phyloP scores from a whole-genome alignment of 306 rosid species.

The Dryas octopetala region DNA sequence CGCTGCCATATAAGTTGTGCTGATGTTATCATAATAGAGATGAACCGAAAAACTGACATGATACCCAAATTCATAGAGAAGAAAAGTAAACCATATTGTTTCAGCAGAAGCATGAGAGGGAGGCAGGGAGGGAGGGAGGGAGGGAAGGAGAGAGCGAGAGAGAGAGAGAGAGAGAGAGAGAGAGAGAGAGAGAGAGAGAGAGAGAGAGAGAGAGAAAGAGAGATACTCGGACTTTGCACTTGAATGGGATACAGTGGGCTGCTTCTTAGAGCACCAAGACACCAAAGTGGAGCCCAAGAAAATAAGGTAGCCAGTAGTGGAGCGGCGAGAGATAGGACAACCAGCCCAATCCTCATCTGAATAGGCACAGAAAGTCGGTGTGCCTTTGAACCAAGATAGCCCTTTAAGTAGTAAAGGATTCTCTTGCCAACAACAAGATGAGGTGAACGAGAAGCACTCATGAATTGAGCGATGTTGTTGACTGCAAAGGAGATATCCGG shows the following conservation, averaged over 20 bases:
- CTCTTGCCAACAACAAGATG: not conserved
- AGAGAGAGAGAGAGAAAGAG: no score
- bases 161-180: no score
- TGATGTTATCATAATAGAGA: no score
- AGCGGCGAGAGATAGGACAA: not conserved
- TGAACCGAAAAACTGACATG: no score
- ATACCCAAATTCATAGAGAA: no score
- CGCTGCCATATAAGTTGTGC: no score
- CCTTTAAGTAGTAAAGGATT: not conserved
- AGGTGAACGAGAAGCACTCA: not conserved
- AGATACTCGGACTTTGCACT: not conserved
- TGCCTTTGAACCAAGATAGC: no score
- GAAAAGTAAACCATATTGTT: not conserved
- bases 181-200: no score
- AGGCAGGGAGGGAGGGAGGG: no score
- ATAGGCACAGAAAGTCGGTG: no score
- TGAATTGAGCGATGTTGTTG: not conserved
- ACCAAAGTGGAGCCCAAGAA: not conserved
- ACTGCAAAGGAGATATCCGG: not conserved
- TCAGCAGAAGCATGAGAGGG: not conserved
- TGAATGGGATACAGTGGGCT: not conserved
- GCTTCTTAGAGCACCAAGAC: not conserved
- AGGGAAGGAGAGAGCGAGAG: no score
- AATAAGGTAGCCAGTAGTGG: not conserved
- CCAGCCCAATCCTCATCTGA: not conserved